Percentiles rank a stretch among this genome's conserved stretches.
Evolutionary conservation across 1,139 yeast genomes (phyloP).

Genomic region (Hyphopichia khmerensis): DNA sequence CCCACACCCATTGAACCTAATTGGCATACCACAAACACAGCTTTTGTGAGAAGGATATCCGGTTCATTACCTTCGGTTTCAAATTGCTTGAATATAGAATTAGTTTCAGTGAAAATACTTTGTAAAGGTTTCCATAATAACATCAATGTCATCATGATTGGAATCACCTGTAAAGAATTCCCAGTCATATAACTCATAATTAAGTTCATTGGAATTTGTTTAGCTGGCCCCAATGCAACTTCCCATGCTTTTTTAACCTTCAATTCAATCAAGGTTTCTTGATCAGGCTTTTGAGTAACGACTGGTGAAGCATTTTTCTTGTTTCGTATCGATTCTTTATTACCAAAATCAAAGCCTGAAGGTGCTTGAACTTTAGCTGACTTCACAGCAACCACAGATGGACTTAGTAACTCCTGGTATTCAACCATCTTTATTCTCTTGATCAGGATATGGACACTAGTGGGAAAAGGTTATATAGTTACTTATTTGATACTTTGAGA

Average conservation of each 20-base stretch:
- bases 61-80: constrained; percentile 34
- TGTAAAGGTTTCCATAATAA: constrained; percentile 75
- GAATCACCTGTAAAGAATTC: constrained; percentile 82
- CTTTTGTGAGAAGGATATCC: constrained; percentile 42
- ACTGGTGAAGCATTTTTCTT: background rate
- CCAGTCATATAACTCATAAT: constrained; percentile 96
- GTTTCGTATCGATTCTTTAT: constrained; percentile 1
- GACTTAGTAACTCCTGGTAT: background rate
- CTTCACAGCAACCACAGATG: constrained; percentile 7
- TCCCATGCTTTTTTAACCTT: constrained; percentile 81
- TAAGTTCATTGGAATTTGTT: constrained; percentile 82
- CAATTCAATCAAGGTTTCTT: constrained; percentile 30
- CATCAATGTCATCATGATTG: constrained; percentile 88
- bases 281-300: constrained; percentile 7
- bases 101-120: constrained; percentile 61
- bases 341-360: constrained; percentile 23
- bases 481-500: too few species aligned
- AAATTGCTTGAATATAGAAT: constrained; percentile 39
- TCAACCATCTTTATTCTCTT: background rate
- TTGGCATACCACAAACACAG: constrained; percentile 55
- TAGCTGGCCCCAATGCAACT: constrained; percentile 78
- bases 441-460: too few species aligned
- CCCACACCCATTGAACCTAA: constrained; percentile 71
- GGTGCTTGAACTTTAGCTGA: constrained; percentile 12
- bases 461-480: too few species aligned